Conservation (phyloP, 202 grass and related monocot species). For the Hordeum pubiflorum region DNA sequence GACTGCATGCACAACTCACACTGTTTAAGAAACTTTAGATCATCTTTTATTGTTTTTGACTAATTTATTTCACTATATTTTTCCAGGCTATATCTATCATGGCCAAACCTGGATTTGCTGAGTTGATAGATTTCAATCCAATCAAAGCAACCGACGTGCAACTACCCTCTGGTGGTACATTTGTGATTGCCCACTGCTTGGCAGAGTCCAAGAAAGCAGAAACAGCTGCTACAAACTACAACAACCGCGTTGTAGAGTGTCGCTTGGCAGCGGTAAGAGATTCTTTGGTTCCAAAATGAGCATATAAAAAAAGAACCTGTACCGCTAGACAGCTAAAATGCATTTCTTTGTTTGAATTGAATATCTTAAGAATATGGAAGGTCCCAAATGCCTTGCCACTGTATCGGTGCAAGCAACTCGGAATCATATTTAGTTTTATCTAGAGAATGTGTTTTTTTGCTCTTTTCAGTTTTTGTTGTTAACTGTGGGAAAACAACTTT, state of each 20-base stretch:
- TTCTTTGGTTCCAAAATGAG: not conserved
- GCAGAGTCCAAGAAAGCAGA: constrained; percentile 97
- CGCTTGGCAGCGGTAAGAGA: constrained; percentile 70
- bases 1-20: not conserved
- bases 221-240: constrained; percentile 94
- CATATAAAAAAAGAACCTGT: not conserved
- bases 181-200: constrained; percentile 88
- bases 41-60: not conserved
- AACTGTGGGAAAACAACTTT: not conserved
- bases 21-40: not conserved
- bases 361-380: not conserved
- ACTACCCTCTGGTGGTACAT: constrained; percentile 75
- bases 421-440: not conserved
- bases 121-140: constrained; percentile 98
- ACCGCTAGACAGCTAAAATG: not conserved
- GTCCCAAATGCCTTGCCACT: not conserved
- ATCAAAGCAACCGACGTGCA: constrained; percentile 86
- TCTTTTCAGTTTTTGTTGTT: not conserved
- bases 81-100: constrained; percentile 92
- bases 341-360: not conserved
- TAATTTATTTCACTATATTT: constrained; percentile 12
- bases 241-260: constrained; percentile 92
- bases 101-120: constrained; percentile 87
- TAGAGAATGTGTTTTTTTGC: not conserved
- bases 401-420: not conserved